Evolutionary conservation across 192 early-diverging fungal species (phyloP), one percentile per base, ranked within the genome.

Genomic region (Globomyces pollinis-pini): DNA sequence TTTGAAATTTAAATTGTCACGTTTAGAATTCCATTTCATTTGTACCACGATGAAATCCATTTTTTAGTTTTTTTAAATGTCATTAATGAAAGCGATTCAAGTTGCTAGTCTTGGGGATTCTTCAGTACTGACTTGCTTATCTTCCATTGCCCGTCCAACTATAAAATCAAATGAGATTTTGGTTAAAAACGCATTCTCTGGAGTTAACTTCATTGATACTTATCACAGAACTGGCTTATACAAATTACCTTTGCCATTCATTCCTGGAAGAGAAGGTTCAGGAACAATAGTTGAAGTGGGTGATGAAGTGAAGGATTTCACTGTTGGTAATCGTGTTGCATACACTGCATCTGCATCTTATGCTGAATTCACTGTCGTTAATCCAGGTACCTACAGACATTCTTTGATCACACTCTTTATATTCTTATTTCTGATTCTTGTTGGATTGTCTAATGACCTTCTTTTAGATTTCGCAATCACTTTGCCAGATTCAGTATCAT

Each of bases 131-230:
- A 26, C 23, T 28, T n/a, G n/a, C n/a, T 47, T 28, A 7, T 28
- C 44, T 7, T 12, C 20, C 6, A n/a, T 47, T 8, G 11, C 44
- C 23, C 8, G 8, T 21, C 50, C 50, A 16, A n/a, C 50, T 16
- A 51, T 51, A 12, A 11, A 33, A 24, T 26, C 18, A 39, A 59
- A 61, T 43, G 72, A 84, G 26, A 59, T 93, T 5, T 67, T 93
- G n/a, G 78, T 95, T 39, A 76, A 78, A 50, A 92, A 92, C 72
- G 62, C 73, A 0, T 86, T 70, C 47, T 74, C 83, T 9, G 92
- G 92, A 3, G 79, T 96, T 35, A 96, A 94, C 73, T 91, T 84
- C 45, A 90, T 94, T 54, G 94, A 96, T 67, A 94, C 85, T 0
- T 91, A 93, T 67, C 89, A 88, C 42, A 85, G 92, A 47, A 74